These are phyloP conservation scores for Tausonia pullulans DNA, from an alignment of 1,284 basidiomycete genomes.

Conservation along the genomic window DNA sequence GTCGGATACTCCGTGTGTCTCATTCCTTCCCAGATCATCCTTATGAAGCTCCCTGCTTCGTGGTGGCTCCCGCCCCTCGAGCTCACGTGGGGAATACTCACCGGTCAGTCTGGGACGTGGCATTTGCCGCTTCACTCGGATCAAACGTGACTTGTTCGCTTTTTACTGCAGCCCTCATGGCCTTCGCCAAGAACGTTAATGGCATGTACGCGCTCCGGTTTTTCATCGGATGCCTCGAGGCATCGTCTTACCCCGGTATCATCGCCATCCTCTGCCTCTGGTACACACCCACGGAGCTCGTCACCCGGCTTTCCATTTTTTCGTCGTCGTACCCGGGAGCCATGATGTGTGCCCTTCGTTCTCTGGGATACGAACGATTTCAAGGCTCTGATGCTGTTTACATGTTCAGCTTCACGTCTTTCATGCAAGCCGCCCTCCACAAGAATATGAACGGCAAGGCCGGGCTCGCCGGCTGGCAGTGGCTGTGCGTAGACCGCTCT, in stretches of 20 bases:
- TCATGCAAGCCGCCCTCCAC: slow-evolving; percentile 20
- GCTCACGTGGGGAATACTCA: slow-evolving; percentile 18
- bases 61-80: slow-evolving; percentile 20
- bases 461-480: slow-evolving; percentile 21
- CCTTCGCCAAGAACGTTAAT: slow-evolving; percentile 9
- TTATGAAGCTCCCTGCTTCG: slow-evolving; percentile 16
- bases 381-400: too few species aligned
- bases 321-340: slow-evolving; percentile 21
- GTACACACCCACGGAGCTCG: slow-evolving; percentile 19
- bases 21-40: slow-evolving; percentile 22
- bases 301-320: slow-evolving; percentile 23
- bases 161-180: slow-evolving; percentile 10
- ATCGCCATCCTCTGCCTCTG: slow-evolving; percentile 15
- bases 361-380: too few species aligned
- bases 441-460: slow-evolving; percentile 18
- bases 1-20: slow-evolving; percentile 13
- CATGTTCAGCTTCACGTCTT: slow-evolving; percentile 21
- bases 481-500: slow-evolving; percentile 15
- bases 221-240: slow-evolving; percentile 22
- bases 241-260: slow-evolving; percentile 5
- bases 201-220: slow-evolving; percentile 26
- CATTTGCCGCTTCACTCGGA: too few species aligned
- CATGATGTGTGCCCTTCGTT: too few species aligned
- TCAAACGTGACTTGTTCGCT: too few species aligned
- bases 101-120: background rate